Evolutionary conservation across 768 basidiomycete genomes (phyloP), one percentile per base, ranked within the genome.

Genomic region (Coprinellus micaceus): DNA sequence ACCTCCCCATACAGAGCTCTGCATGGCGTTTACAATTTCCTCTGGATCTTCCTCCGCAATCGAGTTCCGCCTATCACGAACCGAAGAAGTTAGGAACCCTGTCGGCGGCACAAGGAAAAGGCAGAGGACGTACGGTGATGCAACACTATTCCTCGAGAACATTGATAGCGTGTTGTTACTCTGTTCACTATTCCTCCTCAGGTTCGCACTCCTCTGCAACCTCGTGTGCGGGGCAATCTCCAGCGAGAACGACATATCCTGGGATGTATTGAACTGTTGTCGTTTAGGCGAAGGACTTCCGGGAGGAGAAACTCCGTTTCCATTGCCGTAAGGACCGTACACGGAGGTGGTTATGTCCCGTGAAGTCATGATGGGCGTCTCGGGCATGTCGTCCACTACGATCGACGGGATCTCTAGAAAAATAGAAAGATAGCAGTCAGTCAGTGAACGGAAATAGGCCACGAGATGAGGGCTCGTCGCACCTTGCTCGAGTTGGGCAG

Each of bases 1-100:
- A 86, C 87, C 86, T 63, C 83, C 82, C 88, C 88, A 89, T 51
- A 82, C 74, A n/a, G 86, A 87, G 57, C 76, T 79, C 58, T 85
- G 79, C 71, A 87, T 80, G 11, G 85, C 80, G 19, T 78, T 75
- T 19, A 84, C 67, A 21, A 86, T 74, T 55, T 80, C 72, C 57
- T 79, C 75, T 2, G 75, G 72, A 57, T 80, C 77, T 40, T 77
- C 71, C 28, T 74, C 78, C 21, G 67, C 72, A 68, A 70, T 73
- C 61, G 67, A 77, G 37, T 66, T 63, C 12, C 76, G 71, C 54
- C 78, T 79, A 40, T 13, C 44, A 53, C 33, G 45, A 9, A 29
- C 26, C 65, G 36, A 67, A 58, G 43, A 26, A 19, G 30, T 45
- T 43, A 41, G 19, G 37, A 12, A 33, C 29, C 21, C 22, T 33